phyloP scores from a whole-genome alignment of 2,329 filamentous ascomycete genomes.

The Colletotrichum incanum region DNA sequence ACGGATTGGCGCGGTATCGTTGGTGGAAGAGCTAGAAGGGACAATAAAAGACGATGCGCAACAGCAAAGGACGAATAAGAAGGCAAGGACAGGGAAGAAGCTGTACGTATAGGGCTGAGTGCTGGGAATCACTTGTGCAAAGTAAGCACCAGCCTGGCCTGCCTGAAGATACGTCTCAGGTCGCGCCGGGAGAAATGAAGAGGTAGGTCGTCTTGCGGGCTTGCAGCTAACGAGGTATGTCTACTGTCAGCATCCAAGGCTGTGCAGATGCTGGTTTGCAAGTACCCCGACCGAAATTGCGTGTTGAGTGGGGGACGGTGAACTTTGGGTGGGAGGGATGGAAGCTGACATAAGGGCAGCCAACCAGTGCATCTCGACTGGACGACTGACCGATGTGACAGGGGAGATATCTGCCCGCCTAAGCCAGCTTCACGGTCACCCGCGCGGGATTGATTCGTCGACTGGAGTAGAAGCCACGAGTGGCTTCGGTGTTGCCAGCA shows the following conservation, averaged over 20 bases:
- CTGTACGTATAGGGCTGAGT: constrained; percentile 38
- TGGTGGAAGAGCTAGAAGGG: constrained; percentile 30
- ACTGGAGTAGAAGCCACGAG: not conserved
- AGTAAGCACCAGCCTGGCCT: constrained; percentile 40
- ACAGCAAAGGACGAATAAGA: constrained; percentile 27
- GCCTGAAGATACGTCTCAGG: constrained; percentile 38
- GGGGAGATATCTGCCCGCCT: constrained; percentile 17
- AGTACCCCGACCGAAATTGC: constrained; percentile 8
- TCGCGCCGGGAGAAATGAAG: constrained; percentile 27
- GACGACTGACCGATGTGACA: constrained; percentile 20
- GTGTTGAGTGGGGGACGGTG: constrained; percentile 19
- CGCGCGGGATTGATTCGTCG: constrained; percentile 23
- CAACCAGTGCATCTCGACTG: constrained; percentile 4
- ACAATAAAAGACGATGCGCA: constrained; percentile 29
- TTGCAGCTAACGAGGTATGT: constrained; percentile 29
- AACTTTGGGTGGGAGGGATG: not conserved
- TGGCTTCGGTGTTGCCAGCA: constrained; percentile 14
- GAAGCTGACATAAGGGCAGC: constrained; percentile 15
- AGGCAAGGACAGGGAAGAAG: constrained; percentile 13
- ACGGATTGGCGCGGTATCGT: constrained; percentile 25
- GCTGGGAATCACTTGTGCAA: constrained; percentile 15
- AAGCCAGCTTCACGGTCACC: constrained; percentile 24
- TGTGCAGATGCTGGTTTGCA: constrained; percentile 27
- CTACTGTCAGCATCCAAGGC: constrained; percentile 37
- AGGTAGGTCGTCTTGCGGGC: constrained; percentile 7